phyloP scores from a whole-genome alignment of 345 rosid species.

The Schrenkiella parvula region DNA sequence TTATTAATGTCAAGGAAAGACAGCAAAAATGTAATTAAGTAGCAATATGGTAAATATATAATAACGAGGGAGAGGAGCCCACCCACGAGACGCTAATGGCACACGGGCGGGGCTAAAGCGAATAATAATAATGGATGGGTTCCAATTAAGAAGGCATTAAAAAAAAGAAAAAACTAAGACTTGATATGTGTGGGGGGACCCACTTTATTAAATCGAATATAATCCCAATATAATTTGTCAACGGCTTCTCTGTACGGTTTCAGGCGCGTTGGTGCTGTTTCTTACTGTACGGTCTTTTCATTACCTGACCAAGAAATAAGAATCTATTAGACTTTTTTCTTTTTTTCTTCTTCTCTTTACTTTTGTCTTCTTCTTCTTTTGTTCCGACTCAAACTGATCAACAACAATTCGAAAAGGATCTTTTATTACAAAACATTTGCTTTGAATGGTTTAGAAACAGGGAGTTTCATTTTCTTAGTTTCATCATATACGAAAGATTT shows the following conservation, averaged over 20 bases:
- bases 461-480: neutral
- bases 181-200: slow-evolving; percentile 1
- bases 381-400: neutral
- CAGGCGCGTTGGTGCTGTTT: slow-evolving; percentile 21
- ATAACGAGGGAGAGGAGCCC: too few relatives aligned
- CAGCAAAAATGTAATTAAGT: too few relatives aligned
- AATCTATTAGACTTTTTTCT: neutral
- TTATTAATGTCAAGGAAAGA: too few relatives aligned
- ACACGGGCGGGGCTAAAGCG: too few relatives aligned
- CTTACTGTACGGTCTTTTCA: slow-evolving; percentile 27
- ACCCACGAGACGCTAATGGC: too few relatives aligned
- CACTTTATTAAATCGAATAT: slow-evolving; percentile 8
- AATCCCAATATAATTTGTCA: slow-evolving; percentile 12
- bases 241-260: slow-evolving; percentile 34
- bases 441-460: neutral
- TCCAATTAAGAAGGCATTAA: slow-evolving; percentile 34
- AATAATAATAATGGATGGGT: slow-evolving; percentile 22
- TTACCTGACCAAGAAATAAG: neutral
- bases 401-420: neutral
- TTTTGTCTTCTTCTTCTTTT: slow-evolving; percentile 1
- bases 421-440: too few relatives aligned
- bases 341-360: neutral
- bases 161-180: neutral
- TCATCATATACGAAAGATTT: neutral
- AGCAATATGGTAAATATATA: too few relatives aligned